Base-by-base conservation (phyloP, 768 basidiomycete species). In the Boletus bicolor region DNA sequence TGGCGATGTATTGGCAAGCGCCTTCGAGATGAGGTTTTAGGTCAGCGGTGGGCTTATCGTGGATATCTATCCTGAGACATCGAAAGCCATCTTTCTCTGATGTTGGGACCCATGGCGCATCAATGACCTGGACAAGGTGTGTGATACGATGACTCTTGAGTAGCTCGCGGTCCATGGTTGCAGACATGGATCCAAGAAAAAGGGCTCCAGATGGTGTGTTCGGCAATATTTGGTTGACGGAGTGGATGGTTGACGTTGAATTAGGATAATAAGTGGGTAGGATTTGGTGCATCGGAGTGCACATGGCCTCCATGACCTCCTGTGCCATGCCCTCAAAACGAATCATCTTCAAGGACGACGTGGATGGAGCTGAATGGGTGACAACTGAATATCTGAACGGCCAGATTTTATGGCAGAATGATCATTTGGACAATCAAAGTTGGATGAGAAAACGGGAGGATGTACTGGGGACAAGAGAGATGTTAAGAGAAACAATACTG, bases 231-330 rank as follows among this genome's bases (percentile, higher is more conserved):
- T 64, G 51, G 34, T 47, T 43, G 26, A 64, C 63, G 11, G 65
- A 57, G 8, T 59, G 55, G 41, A 65, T 61, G 5, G 62, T 39
- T 3, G 69, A 59, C 5, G 64, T 46, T 4, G 57, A 38, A 19
- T 50, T 45, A 7, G 65, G 62, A 48, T 69, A 58, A n/a, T 49
- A 71, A 34, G 80, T 51, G 9, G 74, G 77, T 12, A 89, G 75
- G 64, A 91, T 82, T 59, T 80, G 79, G 72, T 91, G 88, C 89
- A 91, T 89, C 0, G 89, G 89, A 0, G 88, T 91, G 74, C 87
- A 89, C 84, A 91, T 88, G 7, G 89, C 85, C 68, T 89, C 85
- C 79, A 87, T 83, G 47, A 90, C 86, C 63, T 89, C 88, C 30
- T 83, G 81, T 12, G 87, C 78, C 57, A 90, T 75, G 53, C 77